A percentile compares a stretch with the other conserved stretches of the same genome.
phyloP scores from a whole-genome alignment of 352 stramenopile genomes.

The Phytophthora palmivora region DNA sequence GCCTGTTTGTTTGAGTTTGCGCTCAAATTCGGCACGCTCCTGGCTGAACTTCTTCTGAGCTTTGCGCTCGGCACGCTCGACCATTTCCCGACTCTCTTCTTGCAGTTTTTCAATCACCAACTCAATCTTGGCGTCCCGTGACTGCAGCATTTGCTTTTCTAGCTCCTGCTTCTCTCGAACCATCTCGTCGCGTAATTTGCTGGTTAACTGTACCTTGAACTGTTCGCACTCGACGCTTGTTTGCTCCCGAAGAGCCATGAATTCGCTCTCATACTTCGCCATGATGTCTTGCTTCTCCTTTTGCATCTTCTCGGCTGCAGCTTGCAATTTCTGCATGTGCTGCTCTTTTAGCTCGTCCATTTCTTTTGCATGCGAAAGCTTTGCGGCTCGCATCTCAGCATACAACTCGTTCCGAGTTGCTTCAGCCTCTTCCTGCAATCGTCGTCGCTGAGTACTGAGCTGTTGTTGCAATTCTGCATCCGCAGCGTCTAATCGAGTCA shows the following conservation, averaged over 20 bases:
- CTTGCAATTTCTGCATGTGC: slow-evolving; percentile 46
- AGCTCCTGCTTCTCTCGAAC: slow-evolving; percentile 65
- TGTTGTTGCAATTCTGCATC: slow-evolving; percentile 85
- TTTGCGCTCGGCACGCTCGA: slow-evolving; percentile 61
- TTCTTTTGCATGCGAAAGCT: slow-evolving; percentile 61
- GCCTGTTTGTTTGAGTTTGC: slow-evolving; percentile 77
- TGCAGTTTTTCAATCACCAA: slow-evolving; percentile 85
- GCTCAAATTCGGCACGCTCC: slow-evolving; percentile 71
- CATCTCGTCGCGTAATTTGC: slow-evolving; percentile 65
- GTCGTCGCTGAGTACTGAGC: slow-evolving; percentile 67
- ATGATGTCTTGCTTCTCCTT: slow-evolving; percentile 74
- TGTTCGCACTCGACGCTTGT: slow-evolving; percentile 68
- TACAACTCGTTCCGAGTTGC: slow-evolving; percentile 63
- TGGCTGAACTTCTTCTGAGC: slow-evolving; percentile 57
- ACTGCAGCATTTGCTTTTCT: slow-evolving; percentile 74
- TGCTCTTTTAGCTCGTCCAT: slow-evolving; percentile 67
- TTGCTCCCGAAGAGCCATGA: slow-evolving; percentile 62
- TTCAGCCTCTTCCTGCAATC: slow-evolving; percentile 78
- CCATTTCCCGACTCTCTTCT: slow-evolving; percentile 62
- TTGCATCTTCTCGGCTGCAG: slow-evolving; percentile 46
- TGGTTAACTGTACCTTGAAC: slow-evolving; percentile 61
- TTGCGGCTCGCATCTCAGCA: slow-evolving; percentile 55
- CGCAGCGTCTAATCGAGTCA: slow-evolving; percentile 73
- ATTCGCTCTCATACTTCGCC: slow-evolving; percentile 67
- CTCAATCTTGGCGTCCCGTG: slow-evolving; percentile 83